These are phyloP conservation scores for Tilletia indica DNA, from an alignment of 1,284 basidiomycete species.

Conservation along the genomic window DNA sequence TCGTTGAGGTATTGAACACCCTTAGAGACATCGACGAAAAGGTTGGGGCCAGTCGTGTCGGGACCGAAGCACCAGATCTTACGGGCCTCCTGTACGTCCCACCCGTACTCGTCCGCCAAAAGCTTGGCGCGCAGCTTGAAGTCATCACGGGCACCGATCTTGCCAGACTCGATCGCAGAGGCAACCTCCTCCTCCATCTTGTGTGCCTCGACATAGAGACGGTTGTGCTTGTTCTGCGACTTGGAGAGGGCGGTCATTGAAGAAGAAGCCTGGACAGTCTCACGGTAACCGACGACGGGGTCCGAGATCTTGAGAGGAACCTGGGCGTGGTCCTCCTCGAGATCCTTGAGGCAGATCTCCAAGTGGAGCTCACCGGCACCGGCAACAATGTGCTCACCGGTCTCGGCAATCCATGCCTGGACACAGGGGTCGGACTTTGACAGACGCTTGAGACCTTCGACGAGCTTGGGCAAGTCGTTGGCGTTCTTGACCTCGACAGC, in stretches of 20 bases:
- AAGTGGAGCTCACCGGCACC: constrained; percentile 99
- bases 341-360: constrained; percentile 99
- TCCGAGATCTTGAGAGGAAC: constrained; percentile 98
- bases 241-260: constrained; percentile 95
- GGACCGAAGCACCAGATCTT: constrained; percentile 99
- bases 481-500: constrained; percentile 99
- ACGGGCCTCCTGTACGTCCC: constrained; percentile 98
- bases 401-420: constrained; percentile 87
- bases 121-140: constrained; percentile 93
- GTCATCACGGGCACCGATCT: constrained; percentile 88
- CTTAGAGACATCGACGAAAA: constrained; percentile 97
- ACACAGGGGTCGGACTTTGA: constrained; percentile 99
- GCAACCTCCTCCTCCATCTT: constrained; percentile 93
- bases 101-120: constrained; percentile 92
- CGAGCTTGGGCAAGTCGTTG: constrained; percentile 96
- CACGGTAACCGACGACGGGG: constrained; percentile 96
- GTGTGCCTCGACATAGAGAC: constrained; percentile 88
- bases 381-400: constrained; percentile 97
- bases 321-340: constrained; percentile 99
- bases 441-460: constrained; percentile 99
- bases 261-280: constrained; percentile 95
- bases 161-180: constrained; percentile 85
- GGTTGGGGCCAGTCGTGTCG: constrained; percentile 93
- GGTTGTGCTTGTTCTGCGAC: constrained; percentile 99
- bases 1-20: constrained; percentile 75